A percentile compares a stretch with the other conserved stretches of the same genome.
phyloP scores from a whole-genome alignment of 2,329 filamentous ascomycete genomes.

The Ascochyta koolunga region DNA sequence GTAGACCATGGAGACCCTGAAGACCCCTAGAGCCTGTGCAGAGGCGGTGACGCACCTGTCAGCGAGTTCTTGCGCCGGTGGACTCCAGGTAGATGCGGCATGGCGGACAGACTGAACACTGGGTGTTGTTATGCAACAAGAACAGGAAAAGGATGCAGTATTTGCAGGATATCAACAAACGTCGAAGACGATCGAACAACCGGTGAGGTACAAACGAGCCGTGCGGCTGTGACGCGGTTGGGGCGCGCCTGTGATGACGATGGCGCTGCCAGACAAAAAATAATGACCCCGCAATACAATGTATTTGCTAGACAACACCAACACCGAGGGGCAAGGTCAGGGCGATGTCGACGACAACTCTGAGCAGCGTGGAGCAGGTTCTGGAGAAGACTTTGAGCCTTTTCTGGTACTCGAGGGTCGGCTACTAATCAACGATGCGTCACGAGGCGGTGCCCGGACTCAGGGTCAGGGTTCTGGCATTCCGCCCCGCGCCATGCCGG shows the following conservation, averaged over 20 bases:
- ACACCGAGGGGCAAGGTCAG: conserved; percentile 8
- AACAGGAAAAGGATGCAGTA: not conserved
- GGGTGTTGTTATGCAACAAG: not conserved
- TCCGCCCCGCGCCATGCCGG: conserved; percentile 9
- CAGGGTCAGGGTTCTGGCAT: not conserved
- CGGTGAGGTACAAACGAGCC: conserved; percentile 21
- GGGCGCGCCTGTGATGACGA: conserved; percentile 33
- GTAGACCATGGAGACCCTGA: conserved; percentile 8
- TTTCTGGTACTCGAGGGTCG: conserved; percentile 2
- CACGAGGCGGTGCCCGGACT: conserved; percentile 7
- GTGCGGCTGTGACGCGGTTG: conserved; percentile 20
- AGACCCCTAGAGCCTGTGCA: conserved; percentile 10
- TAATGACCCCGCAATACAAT: conserved; percentile 26
- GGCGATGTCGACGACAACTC: not conserved
- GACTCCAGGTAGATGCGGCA: conserved; percentile 44
- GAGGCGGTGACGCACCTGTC: conserved; percentile 35
- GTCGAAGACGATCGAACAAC: conserved; percentile 15
- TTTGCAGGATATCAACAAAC: not conserved
- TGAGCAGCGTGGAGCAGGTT: conserved; percentile 4
- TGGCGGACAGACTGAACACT: conserved; percentile 31
- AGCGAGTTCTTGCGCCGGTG: conserved; percentile 34
- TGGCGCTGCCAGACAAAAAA: conserved; percentile 25
- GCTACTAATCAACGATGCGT: conserved; percentile 8
- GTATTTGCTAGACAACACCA: not conserved
- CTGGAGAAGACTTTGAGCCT: not conserved